Percentiles rank a stretch among this genome's conserved stretches.
Conservation (phyloP, 129 eudicot species). For the Helianthus tuberosus region DNA sequence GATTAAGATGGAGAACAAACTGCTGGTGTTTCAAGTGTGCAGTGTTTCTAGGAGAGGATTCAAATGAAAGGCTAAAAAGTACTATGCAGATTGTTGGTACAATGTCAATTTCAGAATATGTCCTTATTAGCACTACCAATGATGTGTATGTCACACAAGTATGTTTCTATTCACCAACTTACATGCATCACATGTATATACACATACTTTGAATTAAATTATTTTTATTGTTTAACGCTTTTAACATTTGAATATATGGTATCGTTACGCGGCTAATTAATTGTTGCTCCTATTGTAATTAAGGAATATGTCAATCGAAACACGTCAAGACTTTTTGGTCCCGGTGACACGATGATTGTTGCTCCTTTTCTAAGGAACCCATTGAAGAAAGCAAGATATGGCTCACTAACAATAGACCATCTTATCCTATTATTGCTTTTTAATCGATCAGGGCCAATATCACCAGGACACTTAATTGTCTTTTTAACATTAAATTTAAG, state of each 20-base stretch:
- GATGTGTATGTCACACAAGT: constrained; percentile 36
- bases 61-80: constrained; percentile 30
- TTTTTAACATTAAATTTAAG: constrained; percentile 10
- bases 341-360: constrained; percentile 24
- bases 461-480: neutral
- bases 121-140: constrained; percentile 30
- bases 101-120: constrained; percentile 42
- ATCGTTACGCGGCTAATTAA: neutral
- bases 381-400: constrained; percentile 31
- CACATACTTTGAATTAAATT: neutral
- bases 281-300: neutral
- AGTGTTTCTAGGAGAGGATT: constrained; percentile 17
- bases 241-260: neutral
- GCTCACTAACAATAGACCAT: constrained; percentile 18
- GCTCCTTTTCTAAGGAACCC: constrained; percentile 28
- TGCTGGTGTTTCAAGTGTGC: constrained; percentile 15
- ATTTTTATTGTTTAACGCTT: neutral
- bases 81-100: constrained; percentile 29
- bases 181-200: constrained; percentile 29
- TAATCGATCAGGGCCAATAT: neutral
- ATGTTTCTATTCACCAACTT: constrained; percentile 41
- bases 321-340: constrained; percentile 14
- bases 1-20: constrained; percentile 11
- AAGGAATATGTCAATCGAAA: neutral
- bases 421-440: constrained; percentile 23